Base-by-base conservation (phyloP, 2,329 filamentous ascomycete genomes). In the Fusarium chuoi region DNA sequence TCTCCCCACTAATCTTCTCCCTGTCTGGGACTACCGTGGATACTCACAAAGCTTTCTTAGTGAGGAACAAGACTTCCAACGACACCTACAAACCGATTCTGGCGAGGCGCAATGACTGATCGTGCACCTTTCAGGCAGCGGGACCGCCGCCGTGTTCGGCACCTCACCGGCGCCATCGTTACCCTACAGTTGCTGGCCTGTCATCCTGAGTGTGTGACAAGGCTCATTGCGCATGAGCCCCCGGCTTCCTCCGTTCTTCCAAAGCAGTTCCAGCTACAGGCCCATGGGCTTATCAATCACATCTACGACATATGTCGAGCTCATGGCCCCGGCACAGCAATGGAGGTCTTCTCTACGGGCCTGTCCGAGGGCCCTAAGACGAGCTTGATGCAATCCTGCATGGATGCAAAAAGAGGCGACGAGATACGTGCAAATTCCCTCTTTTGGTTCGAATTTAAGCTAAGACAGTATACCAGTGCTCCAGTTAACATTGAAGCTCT, bases 251-350 rank as follows among this genome's bases (percentile, higher is more conserved):
- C 22, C 9, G 14, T 42, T 42, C 39, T 42, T 42, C 14, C 9
- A 6, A 2, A 42, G 8, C 14, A 42, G 14, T 5, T 17, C 1
- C 22, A 42, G 0, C 9, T 17, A 6, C 39, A n/a, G 22, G 6
- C 22, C 0, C 6, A n/a, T 42, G 22, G 39, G 2, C 39, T 15
- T 6, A n/a, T n/a, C 5, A 15, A 42, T 7, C 14, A 42, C 6
- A 42, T 42, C 39, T 42, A n/a, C 13, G 39, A 42, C 22, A 42
- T 14, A 42, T 42, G 15, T 42, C 8, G 22, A n/a, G 5, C 22
- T 42, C 14, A 42, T 33, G 33, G 33, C 13, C 33, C 33, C 33
- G 6, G 33, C 33, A 33, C 33, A 1, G 33, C 33, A 1, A 33
- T 41, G 3, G 1, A 41, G 20, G 39, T 9, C 13, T 41, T 41